Evolutionary conservation across 2,329 filamentous ascomycete species (phyloP), one percentile per base, ranked within the genome.

Genomic region (Cytospora schulzeri): DNA sequence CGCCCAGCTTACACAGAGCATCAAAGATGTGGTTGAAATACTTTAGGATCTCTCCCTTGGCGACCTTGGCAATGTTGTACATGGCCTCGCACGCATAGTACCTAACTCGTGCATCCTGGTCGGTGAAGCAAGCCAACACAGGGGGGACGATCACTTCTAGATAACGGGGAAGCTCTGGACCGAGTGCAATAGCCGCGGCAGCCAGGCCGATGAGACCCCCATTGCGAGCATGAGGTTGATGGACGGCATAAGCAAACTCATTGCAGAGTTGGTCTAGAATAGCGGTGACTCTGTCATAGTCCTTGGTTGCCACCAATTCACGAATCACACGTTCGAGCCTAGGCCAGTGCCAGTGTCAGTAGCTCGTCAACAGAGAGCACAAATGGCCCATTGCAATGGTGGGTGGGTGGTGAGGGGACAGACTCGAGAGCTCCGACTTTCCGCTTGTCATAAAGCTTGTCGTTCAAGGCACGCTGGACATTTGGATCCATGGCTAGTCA

Each of bases 21-120:
- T 99, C 95, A 74, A 99, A 99, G 68, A 99, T 95, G 72, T 96
- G 91, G 78, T 99, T 99, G 78, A 99, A 99, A 81, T 97, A 99
- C 50, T 96, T 86, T 69, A 99, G 79, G 24, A 99, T 95, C 78
- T 99, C 95, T 45, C 96, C 95, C 78, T 99, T 99, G 66, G 94
- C 95, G 56, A 99, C 95, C 79, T 99, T 99, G 73, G 95, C 93
- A 74, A 99, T 99, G 78, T 99, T 99, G 80, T 99, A 99, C 95
- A 99, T 99, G 77, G 93, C 96, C 81, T 99, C 95, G 79, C 95
- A 99, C 28, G 95, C 95, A 79, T 99, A 99, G 77, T 99, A 99
- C 69, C 95, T 87, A 35, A 98, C 95, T 65, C 95, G 87, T 31
- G 95, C 93, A 89, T 99, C 95, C 80, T 98, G 95, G 71, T 99